These are phyloP conservation scores for Cordia subcordata DNA, from an alignment of 257 asterid species.

Conservation along the genomic window DNA sequence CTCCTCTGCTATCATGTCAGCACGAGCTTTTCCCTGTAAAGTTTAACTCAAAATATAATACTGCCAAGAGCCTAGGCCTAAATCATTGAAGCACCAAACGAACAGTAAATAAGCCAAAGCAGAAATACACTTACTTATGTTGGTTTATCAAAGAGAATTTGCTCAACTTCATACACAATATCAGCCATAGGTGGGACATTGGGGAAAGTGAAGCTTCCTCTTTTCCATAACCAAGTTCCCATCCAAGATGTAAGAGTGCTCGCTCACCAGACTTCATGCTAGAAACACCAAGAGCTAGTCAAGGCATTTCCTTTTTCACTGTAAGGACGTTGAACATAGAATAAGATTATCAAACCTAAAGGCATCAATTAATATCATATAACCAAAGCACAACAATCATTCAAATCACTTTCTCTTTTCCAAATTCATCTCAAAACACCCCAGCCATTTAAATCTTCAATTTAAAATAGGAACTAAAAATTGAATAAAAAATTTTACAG, in stretches of 20 bases:
- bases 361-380: too few relatives aligned
- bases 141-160: conserved; percentile 93
- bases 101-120: conserved; percentile 9
- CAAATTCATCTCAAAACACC: too few relatives aligned
- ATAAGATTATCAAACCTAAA: too few relatives aligned
- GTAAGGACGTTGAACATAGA: conserved; percentile 19
- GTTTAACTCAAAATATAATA: conserved; percentile 16
- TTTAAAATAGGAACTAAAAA: too few relatives aligned
- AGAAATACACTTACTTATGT: conserved; percentile 62
- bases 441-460: too few relatives aligned
- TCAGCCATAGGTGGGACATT: conserved; percentile 93
- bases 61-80: background rate
- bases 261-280: conserved; percentile 91
- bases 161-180: conserved; percentile 80
- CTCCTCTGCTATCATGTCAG: conserved; percentile 99
- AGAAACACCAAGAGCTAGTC: conserved; percentile 80
- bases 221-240: conserved; percentile 95
- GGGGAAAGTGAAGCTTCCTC: conserved; percentile 97
- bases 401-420: too few relatives aligned
- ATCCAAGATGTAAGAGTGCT: conserved; percentile 65
- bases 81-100: conserved; percentile 5
- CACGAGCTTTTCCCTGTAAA: conserved; percentile 82
- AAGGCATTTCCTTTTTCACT: conserved; percentile 91
- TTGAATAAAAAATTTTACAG: too few relatives aligned
- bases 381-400: too few relatives aligned